Base-by-base conservation (phyloP, 2,329 filamentous ascomycete genomes). In the Ustilaginoidea virens region DNA sequence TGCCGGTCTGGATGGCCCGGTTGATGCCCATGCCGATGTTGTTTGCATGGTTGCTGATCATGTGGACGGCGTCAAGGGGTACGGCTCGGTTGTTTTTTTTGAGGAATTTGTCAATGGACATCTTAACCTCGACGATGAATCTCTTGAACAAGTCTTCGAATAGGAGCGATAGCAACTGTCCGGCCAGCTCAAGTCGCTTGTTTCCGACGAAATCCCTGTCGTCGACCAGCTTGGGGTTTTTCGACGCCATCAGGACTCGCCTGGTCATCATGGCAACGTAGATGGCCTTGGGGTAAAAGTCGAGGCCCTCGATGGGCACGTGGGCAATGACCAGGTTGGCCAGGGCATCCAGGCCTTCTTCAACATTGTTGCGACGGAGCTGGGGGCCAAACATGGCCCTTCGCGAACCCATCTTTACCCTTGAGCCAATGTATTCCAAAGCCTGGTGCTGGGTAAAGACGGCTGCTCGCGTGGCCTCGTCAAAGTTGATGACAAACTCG, bases 101-200 rank as follows among this genome's bases (percentile, higher is more conserved):
- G 36, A 96, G 59, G 4, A 90, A 80, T 47, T 96, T 94, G 58
- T 98, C 90, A 42, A 98, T 87, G 39, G 80, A 87, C 56, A 81
- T 72, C 52, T 92, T 93, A 49, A 98, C 74, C 41, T 90, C 78
- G 33, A 71, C 71, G 43, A 82, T 80, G 52, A 94, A 94, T 35
- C 82, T 80, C 60, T 98, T 98, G 70, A 98, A 98, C 35, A 94
- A 57, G 62, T 98, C 92, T 53, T 98, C 92, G 41, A 98, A 98
- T 0, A 98, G 66, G 1, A 98, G 66, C 3, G 90, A 86, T 36
- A 98, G 60, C 48, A 98, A 75, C 54, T 96, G 90, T 1, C 90
- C 90, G 30, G 92, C 92, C 55, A 98, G 55, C 52, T 98, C 90
- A 24, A 98, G 63, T 35, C 90, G 74, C 57, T 98, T 98, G 58